phyloP scores from a whole-genome alignment of 257 asterid species.

The Nicotiana undulata region DNA sequence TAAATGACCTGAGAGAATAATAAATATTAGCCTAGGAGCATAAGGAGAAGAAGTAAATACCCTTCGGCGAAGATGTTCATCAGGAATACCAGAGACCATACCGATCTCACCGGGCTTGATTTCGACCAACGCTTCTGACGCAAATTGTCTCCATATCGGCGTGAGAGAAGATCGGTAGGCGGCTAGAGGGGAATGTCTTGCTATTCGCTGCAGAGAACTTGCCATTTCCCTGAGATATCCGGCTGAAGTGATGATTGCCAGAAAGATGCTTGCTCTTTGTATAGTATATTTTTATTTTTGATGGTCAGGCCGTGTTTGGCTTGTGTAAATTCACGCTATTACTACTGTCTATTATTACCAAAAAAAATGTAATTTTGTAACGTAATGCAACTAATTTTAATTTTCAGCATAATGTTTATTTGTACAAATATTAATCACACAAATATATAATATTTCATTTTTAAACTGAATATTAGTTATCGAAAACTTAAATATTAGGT shows the following conservation, averaged over 20 bases:
- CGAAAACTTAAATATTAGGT: too few relatives aligned
- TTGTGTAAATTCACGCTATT: neutral
- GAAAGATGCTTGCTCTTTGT: neutral
- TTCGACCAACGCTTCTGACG: constrained; percentile 65
- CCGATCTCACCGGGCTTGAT: constrained; percentile 83
- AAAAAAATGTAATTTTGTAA: too few relatives aligned
- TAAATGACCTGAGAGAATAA: neutral
- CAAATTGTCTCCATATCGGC: constrained; percentile 39
- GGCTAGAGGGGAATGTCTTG: constrained; percentile 31
- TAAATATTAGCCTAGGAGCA: neutral
- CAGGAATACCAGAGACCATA: constrained; percentile 76
- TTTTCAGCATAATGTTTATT: too few relatives aligned
- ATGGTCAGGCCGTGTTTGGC: neutral
- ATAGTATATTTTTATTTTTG: neutral
- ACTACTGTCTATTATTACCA: too few relatives aligned
- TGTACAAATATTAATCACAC: too few relatives aligned
- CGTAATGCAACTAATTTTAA: too few relatives aligned
- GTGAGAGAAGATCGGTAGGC: constrained; percentile 31
- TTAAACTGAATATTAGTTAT: too few relatives aligned
- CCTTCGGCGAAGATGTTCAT: constrained; percentile 76
- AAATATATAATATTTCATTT: too few relatives aligned
- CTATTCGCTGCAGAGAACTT: constrained; percentile 52
- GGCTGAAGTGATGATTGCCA: neutral
- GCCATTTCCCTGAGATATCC: constrained; percentile 46
- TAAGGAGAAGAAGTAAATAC: constrained; percentile 18